Evolutionary conservation across 2,329 filamentous ascomycete species (phyloP).

Genomic region (Parascedosporium putredinis): DNA sequence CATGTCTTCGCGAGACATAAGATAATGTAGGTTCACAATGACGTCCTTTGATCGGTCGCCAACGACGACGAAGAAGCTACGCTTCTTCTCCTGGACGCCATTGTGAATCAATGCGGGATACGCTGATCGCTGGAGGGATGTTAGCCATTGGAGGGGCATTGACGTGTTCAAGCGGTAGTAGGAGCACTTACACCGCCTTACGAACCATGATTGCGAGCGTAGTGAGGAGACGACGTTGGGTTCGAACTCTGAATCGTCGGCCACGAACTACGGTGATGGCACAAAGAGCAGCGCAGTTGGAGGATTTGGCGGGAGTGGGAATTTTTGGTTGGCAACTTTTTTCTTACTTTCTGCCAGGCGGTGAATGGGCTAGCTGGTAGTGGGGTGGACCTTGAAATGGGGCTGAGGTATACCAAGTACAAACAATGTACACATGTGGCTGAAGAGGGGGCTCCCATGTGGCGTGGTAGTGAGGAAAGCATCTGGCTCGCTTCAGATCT

Average conservation of each 20-base stretch:
- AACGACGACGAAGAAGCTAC: conserved; percentile 95
- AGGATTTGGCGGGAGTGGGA: not conserved
- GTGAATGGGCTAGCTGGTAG: not conserved
- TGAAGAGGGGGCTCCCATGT: too few relatives aligned
- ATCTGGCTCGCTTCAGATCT: too few relatives aligned
- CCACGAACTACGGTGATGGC: not conserved
- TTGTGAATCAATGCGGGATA: conserved; percentile 84
- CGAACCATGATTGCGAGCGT: conserved; percentile 2
- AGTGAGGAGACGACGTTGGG: not conserved
- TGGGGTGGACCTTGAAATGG: too few relatives aligned
- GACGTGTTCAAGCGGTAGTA: not conserved
- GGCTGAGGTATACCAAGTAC: too few relatives aligned
- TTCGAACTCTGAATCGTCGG: not conserved
- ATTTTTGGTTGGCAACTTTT: conserved; percentile 3
- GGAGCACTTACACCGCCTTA: conserved; percentile 7
- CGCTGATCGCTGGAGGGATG: conserved; percentile 60
- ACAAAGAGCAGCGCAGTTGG: not conserved
- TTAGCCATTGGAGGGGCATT: not conserved
- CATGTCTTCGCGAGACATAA: conserved; percentile 80
- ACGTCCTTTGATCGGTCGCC: conserved; percentile 92
- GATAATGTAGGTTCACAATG: conserved; percentile 87
- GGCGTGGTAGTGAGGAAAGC: too few relatives aligned
- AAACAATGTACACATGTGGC: too few relatives aligned
- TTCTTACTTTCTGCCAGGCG: conserved; percentile 8
- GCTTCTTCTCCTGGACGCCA: conserved; percentile 89